Evolutionary conservation across 768 basidiomycete species (phyloP), one percentile per base, ranked within the genome.

Genomic region (Hemileccinum rubropunctum): DNA sequence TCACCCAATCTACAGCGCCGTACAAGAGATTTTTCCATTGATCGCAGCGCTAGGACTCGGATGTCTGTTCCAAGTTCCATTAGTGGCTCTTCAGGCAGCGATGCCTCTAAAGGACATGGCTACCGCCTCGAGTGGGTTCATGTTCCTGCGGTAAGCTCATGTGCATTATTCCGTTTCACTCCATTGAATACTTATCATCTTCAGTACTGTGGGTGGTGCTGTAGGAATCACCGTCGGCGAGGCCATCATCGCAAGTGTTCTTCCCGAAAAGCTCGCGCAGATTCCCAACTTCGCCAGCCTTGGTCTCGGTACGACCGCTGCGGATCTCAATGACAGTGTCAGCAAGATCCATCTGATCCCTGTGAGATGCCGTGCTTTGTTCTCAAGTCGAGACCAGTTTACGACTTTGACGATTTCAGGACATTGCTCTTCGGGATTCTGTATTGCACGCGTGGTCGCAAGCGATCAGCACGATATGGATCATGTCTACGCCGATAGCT

Each of bases 51-150:
- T 83, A 4, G 88, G 88, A 1, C 60, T 81, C 13, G 87, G 88
- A 2, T 77, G 74, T 54, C 64, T 91, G 43, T 86, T 87, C 73
- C 80, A 83, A 71, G 59, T 71, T 6, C 88, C 88, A 0, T 68
- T 90, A 8, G 81, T 90, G 45, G 86, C 76, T 13, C 68, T 93
- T 12, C 91, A 93, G 68, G 88, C 89, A 1, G 84, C 89, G 1
- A 94, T 94, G 90, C 91, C 91, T 0, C 58, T 89, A 15, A 84
- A 82, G 58, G 88, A 92, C 56, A 90, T 92, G 88, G 88, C 90
- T 2, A 90, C 90, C 2, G 83, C 81, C 48, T 90, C 91, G 0
- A 72, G 78, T 1, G 81, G 82, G 0, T 87, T 85, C 60, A 78
- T 79, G 20, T 84, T 93, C 60, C 71, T 92, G 54, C 77, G 86